These are phyloP conservation scores for Monosporascus sp. DNA, from an alignment of 2,329 filamentous ascomycete genomes.

Conservation along the genomic window DNA sequence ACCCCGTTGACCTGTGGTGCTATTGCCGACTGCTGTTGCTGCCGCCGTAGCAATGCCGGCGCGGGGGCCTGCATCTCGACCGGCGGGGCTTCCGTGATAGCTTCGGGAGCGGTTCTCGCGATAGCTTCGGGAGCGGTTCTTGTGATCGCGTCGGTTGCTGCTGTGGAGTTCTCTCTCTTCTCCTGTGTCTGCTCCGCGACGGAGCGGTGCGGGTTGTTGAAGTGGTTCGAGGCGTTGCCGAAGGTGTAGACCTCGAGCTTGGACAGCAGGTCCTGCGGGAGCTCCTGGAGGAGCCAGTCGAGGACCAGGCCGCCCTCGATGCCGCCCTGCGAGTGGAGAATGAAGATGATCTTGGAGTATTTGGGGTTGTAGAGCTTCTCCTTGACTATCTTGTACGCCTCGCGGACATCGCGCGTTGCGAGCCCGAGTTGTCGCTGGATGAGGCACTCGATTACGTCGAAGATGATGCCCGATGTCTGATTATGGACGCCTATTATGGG, in stretches of 20 bases:
- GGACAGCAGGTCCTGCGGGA: slow-evolving; percentile 57
- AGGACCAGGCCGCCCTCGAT: slow-evolving; percentile 69
- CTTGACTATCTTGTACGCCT: slow-evolving; percentile 59
- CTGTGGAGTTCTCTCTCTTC: slow-evolving; percentile 29
- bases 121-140: slow-evolving; percentile 20
- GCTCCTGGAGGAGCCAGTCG: slow-evolving; percentile 71
- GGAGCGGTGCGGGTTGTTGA: slow-evolving; percentile 67
- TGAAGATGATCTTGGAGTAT: slow-evolving; percentile 65
- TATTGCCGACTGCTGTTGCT: background rate
- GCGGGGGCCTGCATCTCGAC: slow-evolving; percentile 13
- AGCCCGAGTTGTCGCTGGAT: slow-evolving; percentile 71
- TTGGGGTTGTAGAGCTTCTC: slow-evolving; percentile 55
- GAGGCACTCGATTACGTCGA: slow-evolving; percentile 73
- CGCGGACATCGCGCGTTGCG: slow-evolving; percentile 61
- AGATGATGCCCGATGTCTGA: slow-evolving; percentile 66
- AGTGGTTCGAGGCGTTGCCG: slow-evolving; percentile 73
- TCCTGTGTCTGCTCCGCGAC: slow-evolving; percentile 34
- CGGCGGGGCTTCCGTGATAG: slow-evolving; percentile 30
- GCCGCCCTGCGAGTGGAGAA: slow-evolving; percentile 73
- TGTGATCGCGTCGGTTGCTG: too few relatives aligned
- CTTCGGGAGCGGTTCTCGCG: slow-evolving; percentile 17
- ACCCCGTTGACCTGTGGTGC: background rate
- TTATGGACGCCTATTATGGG: slow-evolving; percentile 72
- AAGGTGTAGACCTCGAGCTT: slow-evolving; percentile 77
- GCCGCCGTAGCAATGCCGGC: slow-evolving; percentile 1